Percentiles rank a stretch among this genome's conserved stretches.
These are phyloP conservation scores for Mycena galopus DNA, from an alignment of 768 basidiomycete genomes.

Conservation along the genomic window DNA sequence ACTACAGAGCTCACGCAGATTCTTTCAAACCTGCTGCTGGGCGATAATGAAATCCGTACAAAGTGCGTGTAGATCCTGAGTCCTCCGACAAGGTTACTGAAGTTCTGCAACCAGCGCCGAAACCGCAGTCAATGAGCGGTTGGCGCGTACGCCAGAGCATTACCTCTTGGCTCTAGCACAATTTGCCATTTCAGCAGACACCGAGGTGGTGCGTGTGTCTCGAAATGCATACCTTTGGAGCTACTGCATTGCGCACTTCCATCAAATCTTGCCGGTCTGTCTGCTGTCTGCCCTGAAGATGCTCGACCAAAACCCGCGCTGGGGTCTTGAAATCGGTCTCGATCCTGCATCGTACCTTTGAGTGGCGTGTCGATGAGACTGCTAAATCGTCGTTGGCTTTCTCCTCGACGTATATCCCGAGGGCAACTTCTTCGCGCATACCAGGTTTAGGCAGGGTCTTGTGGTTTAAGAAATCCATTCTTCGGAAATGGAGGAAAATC, in stretches of 20 bases:
- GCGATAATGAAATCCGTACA: slow-evolving; percentile 85
- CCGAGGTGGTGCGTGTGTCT: slow-evolving; percentile 75
- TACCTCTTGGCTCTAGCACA: slow-evolving; percentile 85
- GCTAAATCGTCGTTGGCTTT: not conserved
- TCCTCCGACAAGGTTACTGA: slow-evolving; percentile 11
- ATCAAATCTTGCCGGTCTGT: not conserved
- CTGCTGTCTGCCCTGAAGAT: not conserved
- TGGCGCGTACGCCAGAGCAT: slow-evolving; percentile 82
- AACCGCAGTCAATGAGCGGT: slow-evolving; percentile 83
- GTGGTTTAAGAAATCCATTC: not conserved
- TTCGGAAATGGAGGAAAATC: not conserved
- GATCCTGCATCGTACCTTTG: slow-evolving; percentile 1
- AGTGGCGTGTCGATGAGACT: not conserved
- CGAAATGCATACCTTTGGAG: not conserved
- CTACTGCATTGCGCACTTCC: not conserved
- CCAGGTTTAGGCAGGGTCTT: not conserved
- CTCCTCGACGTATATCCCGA: not conserved
- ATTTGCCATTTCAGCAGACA: slow-evolving; percentile 82
- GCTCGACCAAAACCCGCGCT: not conserved
- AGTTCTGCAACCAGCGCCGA: slow-evolving; percentile 66
- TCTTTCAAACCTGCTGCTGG: slow-evolving; percentile 85
- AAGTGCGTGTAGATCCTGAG: slow-evolving; percentile 57
- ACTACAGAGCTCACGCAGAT: slow-evolving; percentile 85
- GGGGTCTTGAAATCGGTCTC: not conserved
- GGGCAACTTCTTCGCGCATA: not conserved